These are phyloP conservation scores for Gardenia jasminoides DNA, from an alignment of 257 asterid genomes.

Conservation along the genomic window DNA sequence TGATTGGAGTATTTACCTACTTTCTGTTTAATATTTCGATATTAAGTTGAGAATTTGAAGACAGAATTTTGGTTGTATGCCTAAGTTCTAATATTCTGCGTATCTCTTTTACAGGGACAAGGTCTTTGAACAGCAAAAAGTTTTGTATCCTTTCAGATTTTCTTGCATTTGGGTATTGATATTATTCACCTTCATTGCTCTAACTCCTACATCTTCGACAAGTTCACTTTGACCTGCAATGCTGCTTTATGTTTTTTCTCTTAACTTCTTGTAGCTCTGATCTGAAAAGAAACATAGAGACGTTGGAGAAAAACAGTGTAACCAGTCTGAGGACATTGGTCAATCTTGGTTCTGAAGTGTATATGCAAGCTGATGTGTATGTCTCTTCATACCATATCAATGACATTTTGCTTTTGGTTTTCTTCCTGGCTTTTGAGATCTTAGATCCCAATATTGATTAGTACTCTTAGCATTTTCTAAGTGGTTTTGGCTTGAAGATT, in stretches of 20 bases:
- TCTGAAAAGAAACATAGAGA: constrained; percentile 75
- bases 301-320: constrained; percentile 76
- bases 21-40: not conserved
- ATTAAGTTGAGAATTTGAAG: not conserved
- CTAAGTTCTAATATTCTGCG: not conserved
- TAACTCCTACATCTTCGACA: not conserved
- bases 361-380: constrained; percentile 88
- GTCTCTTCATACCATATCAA: constrained; percentile 15
- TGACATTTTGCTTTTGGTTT: not conserved
- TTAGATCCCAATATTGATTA: not conserved
- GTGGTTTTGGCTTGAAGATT: not conserved
- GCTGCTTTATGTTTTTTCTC: constrained; percentile 23
- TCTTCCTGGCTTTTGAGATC: not conserved
- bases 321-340: constrained; percentile 71
- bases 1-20: not conserved
- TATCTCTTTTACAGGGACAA: constrained; percentile 65
- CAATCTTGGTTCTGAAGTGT: constrained; percentile 90
- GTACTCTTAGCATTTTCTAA: not conserved
- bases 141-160: constrained; percentile 70
- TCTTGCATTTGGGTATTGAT: not conserved
- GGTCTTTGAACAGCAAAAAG: constrained; percentile 79
- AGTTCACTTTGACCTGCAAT: not conserved
- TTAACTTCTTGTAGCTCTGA: constrained; percentile 71
- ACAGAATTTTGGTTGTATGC: not conserved
- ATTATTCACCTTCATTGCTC: not conserved